Evolutionary conservation across 192 early-diverging fungal species (phyloP).

Genomic region (Chytriomyces sp.): DNA sequence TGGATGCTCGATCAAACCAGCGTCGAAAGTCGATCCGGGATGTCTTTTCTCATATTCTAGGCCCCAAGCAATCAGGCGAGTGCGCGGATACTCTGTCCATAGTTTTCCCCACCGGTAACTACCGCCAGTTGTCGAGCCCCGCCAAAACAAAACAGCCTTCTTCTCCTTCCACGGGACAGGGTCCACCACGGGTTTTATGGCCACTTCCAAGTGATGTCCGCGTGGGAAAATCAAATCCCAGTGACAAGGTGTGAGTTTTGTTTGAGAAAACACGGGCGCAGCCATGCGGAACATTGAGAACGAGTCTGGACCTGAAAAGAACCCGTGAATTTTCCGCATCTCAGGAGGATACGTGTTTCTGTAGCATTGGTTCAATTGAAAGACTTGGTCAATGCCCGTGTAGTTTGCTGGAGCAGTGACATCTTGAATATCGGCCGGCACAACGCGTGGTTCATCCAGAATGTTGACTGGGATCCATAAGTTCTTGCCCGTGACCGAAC

Average conservation of each 20-base stretch:
- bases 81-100: background rate
- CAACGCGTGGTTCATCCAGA: too few species aligned
- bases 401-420: too few species aligned
- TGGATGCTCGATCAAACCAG: background rate
- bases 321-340: background rate
- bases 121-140: constrained; percentile 22
- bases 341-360: too few species aligned
- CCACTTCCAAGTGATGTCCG: background rate
- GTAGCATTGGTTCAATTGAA: too few species aligned
- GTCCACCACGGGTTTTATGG: background rate
- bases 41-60: background rate
- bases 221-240: background rate
- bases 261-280: background rate
- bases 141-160: constrained; percentile 25
- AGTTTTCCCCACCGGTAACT: background rate
- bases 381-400: too few species aligned
- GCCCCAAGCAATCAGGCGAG: constrained; percentile 7
- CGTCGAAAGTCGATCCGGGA: constrained; percentile 10
- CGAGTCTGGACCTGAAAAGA: background rate
- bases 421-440: too few species aligned
- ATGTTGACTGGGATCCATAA: too few species aligned
- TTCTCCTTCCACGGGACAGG: constrained; percentile 17
- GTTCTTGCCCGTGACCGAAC: too few species aligned
- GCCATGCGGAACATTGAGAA: background rate
- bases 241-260: background rate